Evolutionary conservation across 306 rosid species (phyloP).

Genomic region (Albizia julibrissin): DNA sequence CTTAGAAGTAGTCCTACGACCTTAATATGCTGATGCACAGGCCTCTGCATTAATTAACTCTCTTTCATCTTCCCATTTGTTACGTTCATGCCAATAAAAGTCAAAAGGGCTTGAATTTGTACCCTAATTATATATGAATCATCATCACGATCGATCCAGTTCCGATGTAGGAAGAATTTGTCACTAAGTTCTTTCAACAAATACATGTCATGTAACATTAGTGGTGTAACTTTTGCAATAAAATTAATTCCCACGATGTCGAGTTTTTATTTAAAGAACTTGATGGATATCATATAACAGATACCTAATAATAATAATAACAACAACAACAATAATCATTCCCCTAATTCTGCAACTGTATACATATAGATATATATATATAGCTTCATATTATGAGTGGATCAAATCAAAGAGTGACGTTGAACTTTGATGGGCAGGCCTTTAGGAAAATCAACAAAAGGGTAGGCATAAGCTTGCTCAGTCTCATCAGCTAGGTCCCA

Average conservation of each 20-base stretch:
- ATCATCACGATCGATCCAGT: background rate
- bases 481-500: background rate
- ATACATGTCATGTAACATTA: background rate
- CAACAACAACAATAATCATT: background rate
- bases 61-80: background rate
- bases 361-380: background rate
- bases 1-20: conserved; percentile 6
- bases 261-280: background rate
- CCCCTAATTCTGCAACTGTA: background rate
- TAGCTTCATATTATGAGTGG: background rate
- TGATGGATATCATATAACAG: background rate
- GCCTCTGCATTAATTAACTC: background rate
- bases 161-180: background rate
- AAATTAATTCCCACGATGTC: background rate
- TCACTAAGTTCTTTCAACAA: background rate
- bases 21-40: background rate
- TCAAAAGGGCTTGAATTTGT: background rate
- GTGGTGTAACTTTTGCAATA: background rate
- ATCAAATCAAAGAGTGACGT: conserved; percentile 7
- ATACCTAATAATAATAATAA: background rate
- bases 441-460: conserved; percentile 6
- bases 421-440: conserved; percentile 5
- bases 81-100: background rate
- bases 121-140: background rate
- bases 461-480: conserved; percentile 1